Conservation (phyloP, 163 green algal species). For the Coccomyxa subellipsoidea region DNA sequence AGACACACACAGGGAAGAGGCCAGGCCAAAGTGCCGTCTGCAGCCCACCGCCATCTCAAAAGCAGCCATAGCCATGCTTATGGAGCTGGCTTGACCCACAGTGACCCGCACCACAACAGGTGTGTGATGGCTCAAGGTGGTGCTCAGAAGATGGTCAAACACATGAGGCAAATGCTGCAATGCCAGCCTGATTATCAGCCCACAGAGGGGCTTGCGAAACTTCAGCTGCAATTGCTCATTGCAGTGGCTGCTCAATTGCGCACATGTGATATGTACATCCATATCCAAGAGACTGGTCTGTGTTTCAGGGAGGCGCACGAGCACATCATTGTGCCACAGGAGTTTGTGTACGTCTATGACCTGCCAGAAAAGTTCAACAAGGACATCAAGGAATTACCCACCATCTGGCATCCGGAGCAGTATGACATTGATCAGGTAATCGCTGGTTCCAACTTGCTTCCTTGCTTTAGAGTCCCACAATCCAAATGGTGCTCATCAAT, state of each 20-base stretch:
- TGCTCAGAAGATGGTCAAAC: background rate
- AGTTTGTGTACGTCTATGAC: conserved; percentile 11
- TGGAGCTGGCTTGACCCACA: background rate
- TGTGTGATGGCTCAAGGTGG: background rate
- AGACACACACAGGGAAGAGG: background rate
- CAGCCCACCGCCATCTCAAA: background rate
- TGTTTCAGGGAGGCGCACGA: background rate
- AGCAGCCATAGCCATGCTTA: background rate
- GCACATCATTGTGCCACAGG: background rate
- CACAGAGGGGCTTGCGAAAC: background rate
- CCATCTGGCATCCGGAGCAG: conserved; percentile 13
- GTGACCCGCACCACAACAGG: background rate
- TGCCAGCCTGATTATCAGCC: background rate
- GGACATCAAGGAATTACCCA: background rate
- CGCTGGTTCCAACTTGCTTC: too few relatives aligned
- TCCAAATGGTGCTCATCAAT: too few relatives aligned
- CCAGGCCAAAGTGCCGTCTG: background rate
- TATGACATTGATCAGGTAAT: conserved; percentile 15
- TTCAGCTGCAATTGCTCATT: background rate
- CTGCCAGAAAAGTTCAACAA: conserved; percentile 10
- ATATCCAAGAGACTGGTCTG: too few relatives aligned
- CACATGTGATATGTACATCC: too few relatives aligned
- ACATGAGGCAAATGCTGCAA: background rate
- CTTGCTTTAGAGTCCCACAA: too few relatives aligned
- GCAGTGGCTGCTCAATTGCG: too few relatives aligned